A percentile compares a stretch with the other conserved stretches of the same genome.
phyloP scores from a whole-genome alignment of 1,284 basidiomycete species.

The Tremellales sp. region DNA sequence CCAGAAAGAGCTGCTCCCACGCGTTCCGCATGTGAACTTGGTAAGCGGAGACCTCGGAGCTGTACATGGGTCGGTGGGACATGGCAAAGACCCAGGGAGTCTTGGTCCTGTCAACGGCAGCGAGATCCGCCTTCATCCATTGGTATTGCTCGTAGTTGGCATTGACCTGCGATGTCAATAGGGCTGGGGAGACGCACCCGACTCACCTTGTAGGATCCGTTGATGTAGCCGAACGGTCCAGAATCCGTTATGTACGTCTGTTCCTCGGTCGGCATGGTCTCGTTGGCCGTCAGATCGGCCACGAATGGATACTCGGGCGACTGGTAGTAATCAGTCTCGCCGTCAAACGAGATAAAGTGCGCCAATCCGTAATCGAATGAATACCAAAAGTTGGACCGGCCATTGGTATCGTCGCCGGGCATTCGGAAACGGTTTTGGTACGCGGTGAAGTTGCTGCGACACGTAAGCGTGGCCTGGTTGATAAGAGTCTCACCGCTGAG shows the following conservation, averaged over 20 bases:
- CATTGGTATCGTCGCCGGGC: constrained; percentile 22
- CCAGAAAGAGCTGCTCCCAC: constrained; percentile 41
- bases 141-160: constrained; percentile 24
- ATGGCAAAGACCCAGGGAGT: constrained; percentile 47
- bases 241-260: constrained; percentile 13
- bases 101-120: constrained; percentile 38
- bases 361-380: constrained; percentile 25
- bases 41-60: constrained; percentile 27
- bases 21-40: constrained; percentile 34
- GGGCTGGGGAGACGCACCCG: too few relatives aligned
- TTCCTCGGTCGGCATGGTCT: constrained; percentile 8
- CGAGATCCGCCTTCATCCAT: constrained; percentile 33
- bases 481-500: constrained; percentile 11
- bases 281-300: constrained; percentile 24
- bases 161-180: too few relatives aligned
- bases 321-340: constrained; percentile 24
- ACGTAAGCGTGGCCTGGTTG: too few relatives aligned
- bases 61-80: constrained; percentile 38
- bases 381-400: constrained; percentile 33
- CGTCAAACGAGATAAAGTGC: constrained; percentile 26
- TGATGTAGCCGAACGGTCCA: constrained; percentile 24
- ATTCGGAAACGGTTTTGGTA: constrained; percentile 35
- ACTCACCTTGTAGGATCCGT: constrained; percentile 17
- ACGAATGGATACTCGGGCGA: constrained; percentile 26
- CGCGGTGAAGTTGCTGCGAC: constrained; percentile 21